These are phyloP conservation scores for Sherardia arvensis DNA, from an alignment of 257 asterid species.

Conservation along the genomic window DNA sequence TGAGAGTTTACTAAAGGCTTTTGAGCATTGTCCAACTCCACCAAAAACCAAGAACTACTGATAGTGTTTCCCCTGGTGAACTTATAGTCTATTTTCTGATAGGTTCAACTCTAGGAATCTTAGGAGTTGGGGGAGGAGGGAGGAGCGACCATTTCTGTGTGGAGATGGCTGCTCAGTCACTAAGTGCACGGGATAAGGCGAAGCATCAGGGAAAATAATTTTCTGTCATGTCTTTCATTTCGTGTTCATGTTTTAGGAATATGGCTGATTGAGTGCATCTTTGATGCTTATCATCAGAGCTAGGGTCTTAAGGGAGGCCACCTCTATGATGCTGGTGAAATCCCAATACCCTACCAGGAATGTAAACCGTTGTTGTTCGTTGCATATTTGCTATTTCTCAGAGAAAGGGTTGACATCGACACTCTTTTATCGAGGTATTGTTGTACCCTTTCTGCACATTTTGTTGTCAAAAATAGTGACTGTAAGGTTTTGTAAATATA, in stretches of 20 bases:
- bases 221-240: not conserved
- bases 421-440: slow-evolving; percentile 18
- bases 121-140: slow-evolving; percentile 3
- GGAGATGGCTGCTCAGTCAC: not conserved
- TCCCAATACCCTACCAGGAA: slow-evolving; percentile 10
- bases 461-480: slow-evolving; percentile 8
- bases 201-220: not conserved
- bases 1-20: not conserved
- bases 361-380: slow-evolving; percentile 11
- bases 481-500: slow-evolving; percentile 19
- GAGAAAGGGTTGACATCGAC: slow-evolving; percentile 14
- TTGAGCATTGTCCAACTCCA: not conserved
- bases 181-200: not conserved
- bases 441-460: slow-evolving; percentile 18
- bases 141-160: not conserved
- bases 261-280: slow-evolving; percentile 1
- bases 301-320: slow-evolving; percentile 1
- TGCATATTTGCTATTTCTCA: slow-evolving; percentile 15
- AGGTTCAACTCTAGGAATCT: not conserved
- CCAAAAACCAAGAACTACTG: not conserved
- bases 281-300: slow-evolving; percentile 3
- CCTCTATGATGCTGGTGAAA: slow-evolving; percentile 13
- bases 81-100: not conserved
- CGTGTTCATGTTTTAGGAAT: not conserved
- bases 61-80: not conserved